Evolutionary conservation across 2,329 filamentous ascomycete species (phyloP), one percentile per base, ranked within the genome.

Genomic region (Phialophora verrucosa): DNA sequence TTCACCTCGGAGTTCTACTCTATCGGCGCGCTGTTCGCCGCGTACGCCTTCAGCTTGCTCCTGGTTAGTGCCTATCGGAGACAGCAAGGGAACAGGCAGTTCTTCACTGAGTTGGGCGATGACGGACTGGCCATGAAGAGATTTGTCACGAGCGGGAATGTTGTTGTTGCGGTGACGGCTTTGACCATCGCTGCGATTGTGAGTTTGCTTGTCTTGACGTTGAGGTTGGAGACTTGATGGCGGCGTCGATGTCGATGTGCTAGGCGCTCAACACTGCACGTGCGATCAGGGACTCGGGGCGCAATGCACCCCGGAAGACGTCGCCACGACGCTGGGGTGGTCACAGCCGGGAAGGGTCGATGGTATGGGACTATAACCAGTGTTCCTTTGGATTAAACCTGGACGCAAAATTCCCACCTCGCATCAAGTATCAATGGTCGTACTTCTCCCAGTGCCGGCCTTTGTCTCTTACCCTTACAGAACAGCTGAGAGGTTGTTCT

Each of bases 1-100:
- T 98, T 99, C 82, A 97, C 93, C 8, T 87, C 89, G 60, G 95
- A 98, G 76, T 98, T 99, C 83, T 98, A 98, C 80, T 88, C 90
- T 72, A 97, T 97, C 69, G 95, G 95, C n/a, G 95, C 95, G 6
- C 84, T 99, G 35, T 97, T 97, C 76, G 93, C 95, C 51, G 89
- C 92, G 57, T 98, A 98, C 75, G 95, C 94, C 12, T 88, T 90
- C 3, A 91, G 92, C 6, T 87, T 99, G 56, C 83, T 98, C 75
- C 83, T 91, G 29, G 92, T 96, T 66, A 91, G 92, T 73, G 82
- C 92, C 62, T 96, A 96, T 79, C 87, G 95, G 65, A 88, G 95
- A 62, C 91, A 93, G 75, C 91, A 97, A 79, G 93, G 95, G 64
- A 97, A 98, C 75, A 87, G 88, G 70, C 94, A 98, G 79, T 98